Evolutionary conservation across 148 eudicot species (phyloP), one percentile per base, ranked within the genome.

Genomic region (Euryodendron excelsum): DNA sequence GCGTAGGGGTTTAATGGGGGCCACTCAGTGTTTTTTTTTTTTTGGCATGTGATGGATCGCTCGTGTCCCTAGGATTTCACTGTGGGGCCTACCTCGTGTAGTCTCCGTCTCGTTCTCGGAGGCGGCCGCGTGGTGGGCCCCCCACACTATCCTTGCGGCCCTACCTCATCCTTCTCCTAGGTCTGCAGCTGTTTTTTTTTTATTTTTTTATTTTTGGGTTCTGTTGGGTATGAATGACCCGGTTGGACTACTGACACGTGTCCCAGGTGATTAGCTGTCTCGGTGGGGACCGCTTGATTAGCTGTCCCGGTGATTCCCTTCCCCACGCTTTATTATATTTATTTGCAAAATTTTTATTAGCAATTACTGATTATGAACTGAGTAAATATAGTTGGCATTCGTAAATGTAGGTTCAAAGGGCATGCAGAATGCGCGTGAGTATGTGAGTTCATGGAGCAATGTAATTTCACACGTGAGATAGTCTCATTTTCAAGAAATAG

Each of bases 1-100:
- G 80, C 69, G 25, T 64, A 78, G 64, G 65, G 77, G 80, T 78
- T 77, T 59, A 64, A 74, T 61, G 59, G 14, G 72, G 72, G 48
- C 72, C 72, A 41, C 50, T 12, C 5, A n/a, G 1, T 65, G 31
- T 30, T n/a, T n/a, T n/a, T n/a, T n/a, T n/a, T n/a, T n/a, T n/a
- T n/a, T n/a, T n/a, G n/a, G n/a, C 61, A 58, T n/a, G 67, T 12
- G 36, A 4, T 15, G 69, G 41, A 18, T 64, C 41, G 69, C 39
- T 31, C 69, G 69, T 3, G 39, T 64, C 69, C 69, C 69, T 14
- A 64, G 69, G 41, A 64, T 59, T 66, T 48, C 59, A 9, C 11
- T 25, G 13, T 7, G 30, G 84, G 80, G 69, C 7, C 81, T 78
- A 25, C 64, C 17, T 0, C 1, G 14, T 21, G 37, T 73, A 13